Evolutionary conservation across 371 early-diverging fungal genomes (phyloP), one percentile per base, ranked within the genome.

Genomic region (Mucor plumbeus): DNA sequence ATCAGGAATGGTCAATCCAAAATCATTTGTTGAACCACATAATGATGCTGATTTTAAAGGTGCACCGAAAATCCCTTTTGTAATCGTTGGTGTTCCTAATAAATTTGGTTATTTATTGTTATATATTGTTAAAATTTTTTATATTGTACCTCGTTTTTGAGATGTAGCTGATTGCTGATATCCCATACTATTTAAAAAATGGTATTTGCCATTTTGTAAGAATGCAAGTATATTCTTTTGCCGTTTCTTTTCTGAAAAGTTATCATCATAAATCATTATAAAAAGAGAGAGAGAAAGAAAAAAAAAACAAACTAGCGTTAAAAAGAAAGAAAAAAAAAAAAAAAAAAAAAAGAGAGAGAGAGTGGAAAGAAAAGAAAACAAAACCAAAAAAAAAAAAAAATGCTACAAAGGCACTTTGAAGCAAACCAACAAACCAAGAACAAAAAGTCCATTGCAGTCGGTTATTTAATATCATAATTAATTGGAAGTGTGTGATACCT

Each of bases 51-150:
- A 66, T 69, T 79, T 77, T 19, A 82, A 58, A 19, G 78, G 74
- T 14, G 76, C 74, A 26, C 82, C 82, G 66, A 82, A 82, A 14
- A 82, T 75, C n/a, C 80, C 75, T 57, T 63, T 67, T 7, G 69
- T 67, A 36, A 64, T 66, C 38, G 59, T 33, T 8, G 69, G 35
- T 36, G 43, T 39, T 44, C 41, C 14, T 41, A 14, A 44, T 55
- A 33, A 8, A 35, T 55, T 34, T 53, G 10, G 39, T 21, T 56
- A 47, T 5, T 57, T 31, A 34, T 9, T 50, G 8, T 31, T 19
- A 55, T 40, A 31, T 14, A 11, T 55, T 14, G 31, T 9, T 1
- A n/a, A 3, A 21, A 55, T 1, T 26, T 1, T 26, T 26, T 26
- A 26, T 26, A 26, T 26, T 34, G n/a, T 59, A 63, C 70, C 72